Evolutionary conservation across 257 asterid species (phyloP).

Genomic region (Henckelia pumila): DNA sequence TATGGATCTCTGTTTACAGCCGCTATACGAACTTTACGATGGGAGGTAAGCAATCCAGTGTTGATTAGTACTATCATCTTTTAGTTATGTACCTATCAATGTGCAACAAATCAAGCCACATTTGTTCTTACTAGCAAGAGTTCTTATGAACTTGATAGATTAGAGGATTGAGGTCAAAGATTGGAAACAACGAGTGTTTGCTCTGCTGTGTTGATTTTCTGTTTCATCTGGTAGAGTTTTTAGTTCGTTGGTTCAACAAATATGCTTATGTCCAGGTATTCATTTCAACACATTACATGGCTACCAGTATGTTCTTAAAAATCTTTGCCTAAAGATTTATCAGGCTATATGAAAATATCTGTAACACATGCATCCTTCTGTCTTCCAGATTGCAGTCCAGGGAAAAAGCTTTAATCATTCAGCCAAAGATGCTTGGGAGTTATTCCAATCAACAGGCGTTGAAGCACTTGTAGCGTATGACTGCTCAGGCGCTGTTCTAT

Average conservation of each 20-base stretch:
- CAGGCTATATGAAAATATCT: not conserved
- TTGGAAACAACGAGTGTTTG: slow-evolving; percentile 91
- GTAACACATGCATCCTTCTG: slow-evolving; percentile 6
- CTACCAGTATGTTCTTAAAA: not conserved
- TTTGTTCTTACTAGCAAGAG: slow-evolving; percentile 20
- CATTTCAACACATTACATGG: not conserved
- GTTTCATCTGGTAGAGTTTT: slow-evolving; percentile 88
- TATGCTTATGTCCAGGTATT: slow-evolving; percentile 97
- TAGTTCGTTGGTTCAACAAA: slow-evolving; percentile 95
- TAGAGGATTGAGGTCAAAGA: slow-evolving; percentile 94
- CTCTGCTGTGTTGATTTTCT: slow-evolving; percentile 94
- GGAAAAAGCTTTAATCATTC: slow-evolving; percentile 94
- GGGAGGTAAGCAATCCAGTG: slow-evolving; percentile 66
- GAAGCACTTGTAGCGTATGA: slow-evolving; percentile 96
- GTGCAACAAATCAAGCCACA: slow-evolving; percentile 6
- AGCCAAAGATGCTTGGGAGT: slow-evolving; percentile 98
- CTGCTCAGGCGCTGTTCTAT: slow-evolving; percentile 91
- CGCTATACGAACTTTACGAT: slow-evolving; percentile 85
- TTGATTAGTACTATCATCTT: slow-evolving; percentile 19
- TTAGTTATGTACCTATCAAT: slow-evolving; percentile 1
- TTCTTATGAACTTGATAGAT: slow-evolving; percentile 50
- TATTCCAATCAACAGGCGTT: slow-evolving; percentile 92
- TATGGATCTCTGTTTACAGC: slow-evolving; percentile 99
- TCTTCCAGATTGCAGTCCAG: slow-evolving; percentile 75
- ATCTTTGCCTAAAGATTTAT: not conserved